Conservation (phyloP, 768 basidiomycete genomes). For the Auriscalpium microsporum region DNA sequence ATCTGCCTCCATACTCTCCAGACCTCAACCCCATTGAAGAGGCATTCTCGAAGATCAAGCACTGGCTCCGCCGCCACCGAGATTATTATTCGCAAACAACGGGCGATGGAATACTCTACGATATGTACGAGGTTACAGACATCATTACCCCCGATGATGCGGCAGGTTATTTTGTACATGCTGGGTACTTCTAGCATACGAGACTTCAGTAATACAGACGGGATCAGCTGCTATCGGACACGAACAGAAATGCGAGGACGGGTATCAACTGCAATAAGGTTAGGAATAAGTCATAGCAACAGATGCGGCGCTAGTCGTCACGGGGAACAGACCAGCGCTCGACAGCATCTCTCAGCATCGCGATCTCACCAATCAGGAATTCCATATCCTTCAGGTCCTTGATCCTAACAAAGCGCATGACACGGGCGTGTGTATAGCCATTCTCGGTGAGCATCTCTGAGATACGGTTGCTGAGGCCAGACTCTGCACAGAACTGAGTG, state of each 20-base stretch:
- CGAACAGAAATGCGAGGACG: too few species aligned
- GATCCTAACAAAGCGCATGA: neutral
- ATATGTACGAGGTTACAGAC: slow-evolving; percentile 14
- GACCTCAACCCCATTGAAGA: slow-evolving; percentile 34
- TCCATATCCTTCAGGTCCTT: neutral
- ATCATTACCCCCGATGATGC: slow-evolving; percentile 23
- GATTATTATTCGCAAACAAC: neutral
- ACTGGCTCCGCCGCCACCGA: slow-evolving; percentile 18
- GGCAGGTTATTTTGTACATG: slow-evolving; percentile 24
- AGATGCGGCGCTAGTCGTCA: too few species aligned
- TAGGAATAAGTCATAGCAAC: too few species aligned
- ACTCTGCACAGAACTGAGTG: neutral
- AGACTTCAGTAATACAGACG: too few species aligned
- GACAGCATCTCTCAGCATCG: neutral
- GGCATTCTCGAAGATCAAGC: slow-evolving; percentile 30
- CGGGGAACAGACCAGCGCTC: neutral
- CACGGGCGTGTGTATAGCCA: neutral
- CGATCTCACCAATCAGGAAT: neutral
- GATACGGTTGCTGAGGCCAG: neutral
- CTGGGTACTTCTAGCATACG: slow-evolving; percentile 22
- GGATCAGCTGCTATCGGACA: neutral
- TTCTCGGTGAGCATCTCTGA: neutral
- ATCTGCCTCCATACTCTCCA: slow-evolving; percentile 31
- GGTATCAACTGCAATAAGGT: too few species aligned
- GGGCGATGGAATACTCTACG: slow-evolving; percentile 1